Evolutionary conservation across 177 flowering plant species (phyloP).

Genomic region (Vitis hybrid): DNA sequence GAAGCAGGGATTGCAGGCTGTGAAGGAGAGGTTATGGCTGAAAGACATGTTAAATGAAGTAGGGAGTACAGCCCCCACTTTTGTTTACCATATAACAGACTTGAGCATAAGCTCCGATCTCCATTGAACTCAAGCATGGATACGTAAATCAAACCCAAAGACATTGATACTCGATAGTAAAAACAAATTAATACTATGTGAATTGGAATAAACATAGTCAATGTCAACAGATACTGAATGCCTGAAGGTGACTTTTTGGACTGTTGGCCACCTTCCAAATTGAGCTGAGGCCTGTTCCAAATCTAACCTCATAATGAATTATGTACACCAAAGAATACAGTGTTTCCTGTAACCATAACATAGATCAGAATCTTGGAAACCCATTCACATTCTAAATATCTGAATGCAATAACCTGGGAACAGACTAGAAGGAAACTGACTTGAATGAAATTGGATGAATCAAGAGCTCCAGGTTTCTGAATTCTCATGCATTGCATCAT

Average conservation of each 20-base stretch:
- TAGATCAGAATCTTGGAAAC: constrained; percentile 16
- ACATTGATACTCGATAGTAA: no score
- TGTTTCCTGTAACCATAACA: constrained; percentile 12
- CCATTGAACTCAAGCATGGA: no score
- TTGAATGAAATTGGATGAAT: constrained; percentile 9
- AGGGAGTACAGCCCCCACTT: no score
- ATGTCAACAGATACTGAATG: no score
- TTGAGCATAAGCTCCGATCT: no score
- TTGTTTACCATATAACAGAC: no score
- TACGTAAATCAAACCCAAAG: no score
- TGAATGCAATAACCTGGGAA: constrained; percentile 7
- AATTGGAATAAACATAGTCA: no score
- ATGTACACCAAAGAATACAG: constrained; percentile 38
- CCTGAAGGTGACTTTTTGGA: not conserved
- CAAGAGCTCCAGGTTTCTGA: constrained; percentile 21
- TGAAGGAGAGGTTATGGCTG: no score
- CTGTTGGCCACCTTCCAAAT: constrained; percentile 2
- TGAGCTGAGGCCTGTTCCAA: not conserved
- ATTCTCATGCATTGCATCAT: constrained; percentile 16
- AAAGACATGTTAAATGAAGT: no score
- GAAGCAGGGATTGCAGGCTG: no score
- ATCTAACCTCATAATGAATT: constrained; percentile 20
- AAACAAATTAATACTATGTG: no score
- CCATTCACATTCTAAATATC: constrained; percentile 13
- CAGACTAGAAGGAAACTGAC: not conserved